Evolutionary conservation across 1,284 basidiomycete species (phyloP).

Genomic region (Cyathus pygmaeus): DNA sequence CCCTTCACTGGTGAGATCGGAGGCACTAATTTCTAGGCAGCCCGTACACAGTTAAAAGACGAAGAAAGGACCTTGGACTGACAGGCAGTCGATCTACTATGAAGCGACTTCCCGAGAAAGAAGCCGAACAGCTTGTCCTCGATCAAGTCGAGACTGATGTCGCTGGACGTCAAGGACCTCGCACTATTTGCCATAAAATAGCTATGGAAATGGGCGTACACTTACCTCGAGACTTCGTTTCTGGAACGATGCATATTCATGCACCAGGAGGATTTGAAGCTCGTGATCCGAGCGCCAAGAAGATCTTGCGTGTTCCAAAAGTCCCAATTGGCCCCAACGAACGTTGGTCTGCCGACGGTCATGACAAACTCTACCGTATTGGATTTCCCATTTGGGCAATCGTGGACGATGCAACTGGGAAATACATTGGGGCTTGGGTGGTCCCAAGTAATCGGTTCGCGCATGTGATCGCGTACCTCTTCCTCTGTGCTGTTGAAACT

Average conservation of each 20-base stretch:
- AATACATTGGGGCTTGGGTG: constrained; percentile 44
- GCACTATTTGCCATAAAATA: constrained; percentile 21
- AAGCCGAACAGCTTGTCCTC: constrained; percentile 33
- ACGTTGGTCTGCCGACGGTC: constrained; percentile 44
- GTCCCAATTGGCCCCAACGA: constrained; percentile 38
- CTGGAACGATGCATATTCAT: constrained; percentile 34
- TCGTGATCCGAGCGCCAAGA: constrained; percentile 27
- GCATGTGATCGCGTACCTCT: constrained; percentile 38
- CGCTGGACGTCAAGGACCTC: constrained; percentile 19
- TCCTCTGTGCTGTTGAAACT: constrained; percentile 33
- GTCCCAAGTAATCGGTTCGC: constrained; percentile 43
- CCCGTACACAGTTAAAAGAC: constrained; percentile 8
- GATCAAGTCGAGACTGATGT: constrained; percentile 35
- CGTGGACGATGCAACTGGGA: constrained; percentile 37
- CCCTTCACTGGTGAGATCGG: no score
- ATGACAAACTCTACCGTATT: constrained; percentile 46
- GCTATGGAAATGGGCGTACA: constrained; percentile 20
- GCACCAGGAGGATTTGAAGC: constrained; percentile 31
- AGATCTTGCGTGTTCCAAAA: constrained; percentile 23
- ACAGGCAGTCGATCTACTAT: constrained; percentile 17
- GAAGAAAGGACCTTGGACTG: constrained; percentile 13
- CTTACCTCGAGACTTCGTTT: constrained; percentile 29
- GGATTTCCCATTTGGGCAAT: constrained; percentile 48
- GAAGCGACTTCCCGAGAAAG: constrained; percentile 4
- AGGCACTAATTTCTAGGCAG: neutral